Evolutionary conservation across 164 flowering plant species (phyloP), one percentile per base, ranked within the genome.

Genomic region (Vitis labrusca): DNA sequence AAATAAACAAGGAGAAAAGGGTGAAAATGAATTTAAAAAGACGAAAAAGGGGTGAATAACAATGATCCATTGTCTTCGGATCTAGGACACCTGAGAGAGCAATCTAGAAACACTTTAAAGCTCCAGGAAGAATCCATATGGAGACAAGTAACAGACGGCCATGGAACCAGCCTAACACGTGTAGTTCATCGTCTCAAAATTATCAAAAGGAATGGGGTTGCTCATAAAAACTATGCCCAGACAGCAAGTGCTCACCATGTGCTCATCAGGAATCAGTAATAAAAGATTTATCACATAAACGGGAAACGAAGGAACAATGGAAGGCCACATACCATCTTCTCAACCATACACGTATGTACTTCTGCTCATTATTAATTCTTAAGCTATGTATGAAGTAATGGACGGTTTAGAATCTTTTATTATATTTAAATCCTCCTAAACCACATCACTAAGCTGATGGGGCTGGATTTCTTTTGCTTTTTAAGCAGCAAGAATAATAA

Each of bases 401-500:
- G 59, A 27, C 17, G 16, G 29, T 9, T 4, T 51, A 48, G 68
- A 74, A 69, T 69, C 72, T 50, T 73, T 68, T 7, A 17, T 73
- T 50, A 57, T 66, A 50, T 32, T 29, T 19, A 56, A 64, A 44
- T n/a, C 57, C 64, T 30, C 47, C 51, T 19, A 50, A 65, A 15
- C n/a, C 23, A 59, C 52, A 10, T 49, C 29, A 67, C 72, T 68
- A 51, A 76, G 79, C 69, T 74, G 75, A 59, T 59, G 66, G 63
- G 16, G 60, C 7, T 37, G 65, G 81, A 74, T 68, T 78, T 74
- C 23, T 6, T 37, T 74, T 71, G 71, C 76, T 57, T 71, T 78
- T 58, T 62, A 60, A 37, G 44, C 44, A 37, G 53, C 51, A 55
- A 61, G 61, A 61, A 15, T 70, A 59, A 73, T 60, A 47, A 61